phyloP scores from a whole-genome alignment of 1,139 yeast species.

The Debaryomyces udenii region DNA sequence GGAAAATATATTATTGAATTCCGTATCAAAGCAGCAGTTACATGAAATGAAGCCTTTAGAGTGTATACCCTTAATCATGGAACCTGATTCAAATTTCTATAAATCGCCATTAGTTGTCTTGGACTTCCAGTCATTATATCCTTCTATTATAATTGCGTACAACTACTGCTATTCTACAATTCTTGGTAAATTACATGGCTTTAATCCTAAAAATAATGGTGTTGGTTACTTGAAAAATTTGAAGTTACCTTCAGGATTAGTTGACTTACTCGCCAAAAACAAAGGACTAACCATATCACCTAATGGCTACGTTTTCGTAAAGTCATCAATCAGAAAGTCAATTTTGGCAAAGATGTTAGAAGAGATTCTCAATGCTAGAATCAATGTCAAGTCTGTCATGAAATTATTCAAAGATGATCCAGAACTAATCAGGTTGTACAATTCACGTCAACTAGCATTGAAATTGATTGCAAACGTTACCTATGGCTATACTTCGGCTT shows the following conservation, averaged over 20 bases:
- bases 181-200: constrained; percentile 66
- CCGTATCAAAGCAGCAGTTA: constrained; percentile 83
- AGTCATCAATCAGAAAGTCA: constrained; percentile 67
- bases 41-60: constrained; percentile 85
- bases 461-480: constrained; percentile 94
- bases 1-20: constrained; percentile 70
- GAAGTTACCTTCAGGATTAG: constrained; percentile 57
- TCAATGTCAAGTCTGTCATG: constrained; percentile 78
- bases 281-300: constrained; percentile 69
- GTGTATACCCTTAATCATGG: constrained; percentile 88
- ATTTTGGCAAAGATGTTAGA: constrained; percentile 79
- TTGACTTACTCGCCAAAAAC: constrained; percentile 55
- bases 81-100: constrained; percentile 82
- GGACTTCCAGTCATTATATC: constrained; percentile 93
- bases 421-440: constrained; percentile 57
- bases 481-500: constrained; percentile 93
- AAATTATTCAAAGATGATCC: constrained; percentile 47
- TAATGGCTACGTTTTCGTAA: constrained; percentile 81
- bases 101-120: constrained; percentile 87
- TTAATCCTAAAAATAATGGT: constrained; percentile 40
- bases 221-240: constrained; percentile 46
- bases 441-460: constrained; percentile 82
- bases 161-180: constrained; percentile 91
- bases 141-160: constrained; percentile 89
- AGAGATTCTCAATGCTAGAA: constrained; percentile 78